Base-by-base conservation (phyloP, 2,329 filamentous ascomycete genomes). In the Aspergillus ustus region DNA sequence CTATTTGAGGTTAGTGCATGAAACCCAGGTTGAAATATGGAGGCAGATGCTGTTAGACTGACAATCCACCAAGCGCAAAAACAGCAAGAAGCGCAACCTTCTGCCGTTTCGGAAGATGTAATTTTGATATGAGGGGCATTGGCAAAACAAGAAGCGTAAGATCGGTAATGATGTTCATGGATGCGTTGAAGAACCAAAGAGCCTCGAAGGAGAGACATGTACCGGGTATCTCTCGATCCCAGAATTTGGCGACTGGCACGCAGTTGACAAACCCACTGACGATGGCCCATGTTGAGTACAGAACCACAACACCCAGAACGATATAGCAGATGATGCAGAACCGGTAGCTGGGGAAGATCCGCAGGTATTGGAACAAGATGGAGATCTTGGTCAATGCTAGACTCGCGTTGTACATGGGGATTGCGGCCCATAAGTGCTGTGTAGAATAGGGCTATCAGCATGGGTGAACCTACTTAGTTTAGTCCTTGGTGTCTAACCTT, bases 291-390 rank as follows among this genome's bases (percentile, higher is more conserved):
- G 69, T 58, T 4, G 69, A 69, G 62, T 75, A 76, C 4, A 66
- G 45, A 5, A 69, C 67, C 15, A 75, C 63, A 67, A 73, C 51
- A 1, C 65, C 61, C 61, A 81, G 69, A 20, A 81, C 63, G 22
- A 67, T 37, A 54, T 72, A 77, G 61, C 78, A 79, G 29, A 68
- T 60, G 7, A 72, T 59, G 20, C 78, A 71, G 48, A 73, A 75
- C 40, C 58, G 62, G 20, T 63, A 70, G 52, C 67, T 65, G 50
- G 67, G 72, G 68, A 82, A 80, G 58, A 83, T 76, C 31, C 80
- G 79, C 11, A 82, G 72, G 62, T 82, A 81, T 69, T 82, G 80
- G 43, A 80, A 73, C 25, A 82, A 71, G 57, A 82, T 79, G 46
- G 79, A 81, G 60, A 77, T 72, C 66, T 81, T 81, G 44, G 77